These are phyloP conservation scores for Colletotrichum ledebouriae DNA, from an alignment of 2,329 filamentous ascomycete genomes.

Conservation along the genomic window DNA sequence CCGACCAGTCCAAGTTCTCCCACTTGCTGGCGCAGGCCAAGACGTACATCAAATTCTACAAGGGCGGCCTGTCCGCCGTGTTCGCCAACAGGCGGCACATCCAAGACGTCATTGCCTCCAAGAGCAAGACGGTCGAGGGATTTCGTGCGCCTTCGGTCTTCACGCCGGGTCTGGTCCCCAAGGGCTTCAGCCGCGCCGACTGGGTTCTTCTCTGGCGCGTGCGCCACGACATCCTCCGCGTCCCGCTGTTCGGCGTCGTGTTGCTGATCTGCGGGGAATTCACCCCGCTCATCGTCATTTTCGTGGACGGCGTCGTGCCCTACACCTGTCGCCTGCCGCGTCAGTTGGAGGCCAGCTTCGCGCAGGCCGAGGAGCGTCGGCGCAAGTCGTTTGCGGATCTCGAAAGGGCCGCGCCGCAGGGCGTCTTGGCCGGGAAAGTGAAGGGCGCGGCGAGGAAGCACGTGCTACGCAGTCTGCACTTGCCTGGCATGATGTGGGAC, in stretches of 20 bases:
- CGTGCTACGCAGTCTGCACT: constrained; percentile 58
- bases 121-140: constrained; percentile 70
- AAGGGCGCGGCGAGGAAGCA: constrained; percentile 51
- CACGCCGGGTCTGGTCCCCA: constrained; percentile 51
- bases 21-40: constrained; percentile 72
- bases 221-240: constrained; percentile 78
- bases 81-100: constrained; percentile 74
- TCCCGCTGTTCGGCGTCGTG: constrained; percentile 83
- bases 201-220: constrained; percentile 79
- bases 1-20: constrained; percentile 58
- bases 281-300: constrained; percentile 82
- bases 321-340: constrained; percentile 85
- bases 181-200: constrained; percentile 70
- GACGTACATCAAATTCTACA: constrained; percentile 89
- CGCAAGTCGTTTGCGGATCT: constrained; percentile 61
- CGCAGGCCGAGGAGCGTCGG: constrained; percentile 68
- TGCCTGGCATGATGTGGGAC: constrained; percentile 65
- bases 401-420: constrained; percentile 50
- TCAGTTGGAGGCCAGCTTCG: constrained; percentile 73
- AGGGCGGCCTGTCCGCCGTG: constrained; percentile 82
- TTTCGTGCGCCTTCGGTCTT: constrained; percentile 62
- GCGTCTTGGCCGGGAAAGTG: constrained; percentile 48
- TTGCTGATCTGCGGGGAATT: constrained; percentile 87
- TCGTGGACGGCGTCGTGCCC: constrained; percentile 79
- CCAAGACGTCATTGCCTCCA: constrained; percentile 55